Base-by-base conservation (phyloP, 331 rosid species). In the Rhamnella rubrinervis region DNA sequence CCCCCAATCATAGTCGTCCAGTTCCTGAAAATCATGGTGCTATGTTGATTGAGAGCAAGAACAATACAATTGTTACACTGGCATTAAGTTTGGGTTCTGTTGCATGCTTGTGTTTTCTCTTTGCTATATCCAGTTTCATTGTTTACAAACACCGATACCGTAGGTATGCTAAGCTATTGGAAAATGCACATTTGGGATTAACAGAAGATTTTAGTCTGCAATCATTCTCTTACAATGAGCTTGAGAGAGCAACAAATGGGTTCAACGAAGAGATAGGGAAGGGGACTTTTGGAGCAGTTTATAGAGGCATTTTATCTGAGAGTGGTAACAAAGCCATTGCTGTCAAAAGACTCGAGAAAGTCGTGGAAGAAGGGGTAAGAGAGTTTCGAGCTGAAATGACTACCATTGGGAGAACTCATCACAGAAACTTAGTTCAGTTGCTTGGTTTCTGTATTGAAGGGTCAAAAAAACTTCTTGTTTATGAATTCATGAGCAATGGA, bases 241-340 rank as follows among this genome's bases (percentile, higher is more conserved):
- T 66, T 16, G 61, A 72, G 63, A 53, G 23, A 52, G 76, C 67
- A 37, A 72, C 76, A 53, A 28, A 53, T 51, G 76, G 76, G 8
- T 72, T 72, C 46, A 39, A n/a, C 26, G 76, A 72, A 10, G 59
- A 61, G 60, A 21, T 38, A 15, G 76, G 76, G 6, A 62, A 62
- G 18, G 76, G 70, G 9, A 17, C 40, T 8, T 72, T 62, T 23
- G 76, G 76, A 51, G 49, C 62, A 37, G 69, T 72, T 9, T 72
- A 72, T 19, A 72, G 52, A 38, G 76, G 76, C 38, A 37, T 13
- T 31, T 53, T 53, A 53, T 3, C 49, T 44, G 49, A 44, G 49
- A 16, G 52, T 49, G 55, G 58, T n/a, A 21, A 21, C 12, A 53
- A 53, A 53, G 2, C 25, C 12, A 53, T 53, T 53, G 58, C 58